Conservation (phyloP, 2,329 filamentous ascomycete genomes). For the Aureobasidium sp. region DNA sequence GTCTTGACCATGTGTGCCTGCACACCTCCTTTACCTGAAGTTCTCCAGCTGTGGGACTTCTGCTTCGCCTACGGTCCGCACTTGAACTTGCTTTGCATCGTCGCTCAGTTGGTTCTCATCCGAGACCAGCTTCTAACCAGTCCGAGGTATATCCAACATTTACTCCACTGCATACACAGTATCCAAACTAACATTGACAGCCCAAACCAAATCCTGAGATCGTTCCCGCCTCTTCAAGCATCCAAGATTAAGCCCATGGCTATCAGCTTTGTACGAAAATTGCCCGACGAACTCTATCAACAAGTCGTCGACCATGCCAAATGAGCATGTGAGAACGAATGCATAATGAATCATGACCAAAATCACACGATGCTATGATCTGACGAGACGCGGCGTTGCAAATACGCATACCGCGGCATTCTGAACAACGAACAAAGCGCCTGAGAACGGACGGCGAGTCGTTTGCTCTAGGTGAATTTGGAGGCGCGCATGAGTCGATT, state of each 20-base stretch:
- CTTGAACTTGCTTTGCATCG: conserved; percentile 91
- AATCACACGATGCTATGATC: background rate
- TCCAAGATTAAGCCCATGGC: conserved; percentile 75
- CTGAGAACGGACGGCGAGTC: background rate
- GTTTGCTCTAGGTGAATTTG: background rate
- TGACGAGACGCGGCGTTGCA: background rate
- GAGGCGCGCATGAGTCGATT: background rate
- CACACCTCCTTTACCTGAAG: conserved; percentile 89
- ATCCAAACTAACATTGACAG: conserved; percentile 43
- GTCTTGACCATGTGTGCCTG: conserved; percentile 93
- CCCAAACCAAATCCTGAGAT: conserved; percentile 85
- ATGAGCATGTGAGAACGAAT: conserved; percentile 34
- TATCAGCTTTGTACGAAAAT: conserved; percentile 78
- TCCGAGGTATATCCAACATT: conserved; percentile 56
- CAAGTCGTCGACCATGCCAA: conserved; percentile 85
- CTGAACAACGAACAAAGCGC: background rate
- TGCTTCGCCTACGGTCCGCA: conserved; percentile 93
- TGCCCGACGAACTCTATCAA: conserved; percentile 82
- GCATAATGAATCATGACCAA: background rate
- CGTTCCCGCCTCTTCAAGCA: conserved; percentile 76
- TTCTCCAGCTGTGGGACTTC: conserved; percentile 92
- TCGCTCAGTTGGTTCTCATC: conserved; percentile 87
- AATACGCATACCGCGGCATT: background rate
- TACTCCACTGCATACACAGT: background rate
- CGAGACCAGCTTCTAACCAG: conserved; percentile 76